Conservation (phyloP, 352 stramenopile species). For the Phytophthora crassamura region DNA sequence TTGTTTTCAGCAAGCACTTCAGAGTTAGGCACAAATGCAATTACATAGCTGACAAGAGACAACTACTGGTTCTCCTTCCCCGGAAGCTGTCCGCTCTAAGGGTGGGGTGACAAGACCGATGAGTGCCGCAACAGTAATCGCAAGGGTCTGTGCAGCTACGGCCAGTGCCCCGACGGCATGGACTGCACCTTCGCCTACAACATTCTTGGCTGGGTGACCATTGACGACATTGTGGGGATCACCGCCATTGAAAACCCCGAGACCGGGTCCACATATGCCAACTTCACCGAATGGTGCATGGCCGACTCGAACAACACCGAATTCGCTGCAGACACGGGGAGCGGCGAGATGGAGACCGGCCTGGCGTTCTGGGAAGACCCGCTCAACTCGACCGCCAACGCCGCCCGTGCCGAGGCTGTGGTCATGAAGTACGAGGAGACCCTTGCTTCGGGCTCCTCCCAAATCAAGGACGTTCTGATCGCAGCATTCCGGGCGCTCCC, state of each 20-base stretch:
- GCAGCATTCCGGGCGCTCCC: slow-evolving; percentile 58
- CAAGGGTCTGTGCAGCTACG: slow-evolving; percentile 70
- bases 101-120: slow-evolving; percentile 64
- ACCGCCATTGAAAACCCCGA: slow-evolving; percentile 62
- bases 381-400: slow-evolving; percentile 60
- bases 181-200: slow-evolving; percentile 84
- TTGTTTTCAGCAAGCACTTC: too few species aligned
- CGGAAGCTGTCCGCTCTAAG: slow-evolving; percentile 56
- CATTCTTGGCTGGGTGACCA: slow-evolving; percentile 77
- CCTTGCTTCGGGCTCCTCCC: slow-evolving; percentile 44
- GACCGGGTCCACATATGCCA: slow-evolving; percentile 51
- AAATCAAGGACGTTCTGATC: slow-evolving; percentile 48
- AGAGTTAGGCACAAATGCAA: too few species aligned
- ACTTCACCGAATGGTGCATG: slow-evolving; percentile 77
- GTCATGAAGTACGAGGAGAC: slow-evolving; percentile 60
- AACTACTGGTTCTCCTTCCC: slow-evolving; percentile 80
- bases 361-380: slow-evolving; percentile 76
- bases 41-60: too few species aligned
- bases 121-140: slow-evolving; percentile 54
- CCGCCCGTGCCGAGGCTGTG: slow-evolving; percentile 51
- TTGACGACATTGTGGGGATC: slow-evolving; percentile 84
- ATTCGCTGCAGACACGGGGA: slow-evolving; percentile 48
- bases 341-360: slow-evolving; percentile 46
- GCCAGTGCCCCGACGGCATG: slow-evolving; percentile 65
- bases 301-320: slow-evolving; percentile 64